phyloP scores from a whole-genome alignment of 2,329 filamentous ascomycete species.

The Colletotrichum kahawae region DNA sequence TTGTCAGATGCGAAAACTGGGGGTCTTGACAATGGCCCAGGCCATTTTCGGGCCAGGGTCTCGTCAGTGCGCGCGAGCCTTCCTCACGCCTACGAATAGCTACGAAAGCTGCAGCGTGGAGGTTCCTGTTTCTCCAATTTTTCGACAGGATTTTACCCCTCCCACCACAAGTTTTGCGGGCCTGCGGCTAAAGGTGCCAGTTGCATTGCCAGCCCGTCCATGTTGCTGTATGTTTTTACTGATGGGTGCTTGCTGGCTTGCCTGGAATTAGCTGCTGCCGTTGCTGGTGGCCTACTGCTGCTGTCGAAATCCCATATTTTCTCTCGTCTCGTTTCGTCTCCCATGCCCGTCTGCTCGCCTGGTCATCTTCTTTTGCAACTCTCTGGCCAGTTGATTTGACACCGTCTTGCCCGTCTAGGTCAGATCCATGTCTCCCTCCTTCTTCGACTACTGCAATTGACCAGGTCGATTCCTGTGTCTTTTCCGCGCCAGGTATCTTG shows the following conservation, averaged over 20 bases:
- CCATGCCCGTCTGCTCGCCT: not conserved
- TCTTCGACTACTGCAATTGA: not conserved
- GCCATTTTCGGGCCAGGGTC: conserved; percentile 10
- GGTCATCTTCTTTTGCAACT: not conserved
- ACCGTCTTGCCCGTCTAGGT: not conserved
- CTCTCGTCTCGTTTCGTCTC: conserved; percentile 2
- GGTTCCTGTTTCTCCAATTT: conserved; percentile 16
- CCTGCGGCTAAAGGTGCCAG: conserved; percentile 5
- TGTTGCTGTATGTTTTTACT: not conserved
- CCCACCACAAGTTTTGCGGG: not conserved
- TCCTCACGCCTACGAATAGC: not conserved
- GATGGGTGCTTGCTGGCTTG: not conserved
- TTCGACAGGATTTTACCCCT: conserved; percentile 19
- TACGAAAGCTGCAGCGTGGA: not conserved
- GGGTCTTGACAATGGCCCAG: conserved; percentile 11
- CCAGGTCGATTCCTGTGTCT: not conserved
- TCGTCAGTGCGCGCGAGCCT: conserved; percentile 12
- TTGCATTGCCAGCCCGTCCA: not conserved
- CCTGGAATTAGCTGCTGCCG: not conserved
- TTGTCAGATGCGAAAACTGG: conserved; percentile 22
- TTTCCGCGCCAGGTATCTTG: not conserved
- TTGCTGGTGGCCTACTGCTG: not conserved
- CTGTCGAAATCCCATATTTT: not conserved
- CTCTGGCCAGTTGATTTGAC: conserved; percentile 1
- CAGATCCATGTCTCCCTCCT: not conserved